phyloP scores from a whole-genome alignment of 2,329 filamentous ascomycete genomes.

The Phyllosticta citribraziliensis region DNA sequence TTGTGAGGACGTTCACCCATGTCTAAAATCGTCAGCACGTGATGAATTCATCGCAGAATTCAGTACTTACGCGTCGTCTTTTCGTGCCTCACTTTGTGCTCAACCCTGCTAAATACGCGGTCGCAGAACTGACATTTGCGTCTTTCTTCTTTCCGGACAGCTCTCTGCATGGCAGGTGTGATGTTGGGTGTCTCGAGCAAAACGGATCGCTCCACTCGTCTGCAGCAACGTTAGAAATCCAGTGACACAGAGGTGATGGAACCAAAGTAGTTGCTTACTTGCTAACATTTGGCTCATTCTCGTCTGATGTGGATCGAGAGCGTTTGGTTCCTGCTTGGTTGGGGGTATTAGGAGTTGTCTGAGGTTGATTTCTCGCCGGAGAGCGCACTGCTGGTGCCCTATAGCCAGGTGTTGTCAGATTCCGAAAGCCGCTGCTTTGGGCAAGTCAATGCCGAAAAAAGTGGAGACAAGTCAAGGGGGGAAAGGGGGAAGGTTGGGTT shows the following conservation, averaged over 20 bases:
- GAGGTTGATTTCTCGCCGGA: background rate
- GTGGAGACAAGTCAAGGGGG: background rate
- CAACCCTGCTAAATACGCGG: slow-evolving; percentile 6
- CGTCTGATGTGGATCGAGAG: background rate
- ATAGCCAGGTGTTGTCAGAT: background rate
- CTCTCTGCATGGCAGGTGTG: background rate
- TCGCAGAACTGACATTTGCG: slow-evolving; percentile 5
- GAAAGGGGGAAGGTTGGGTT: background rate
- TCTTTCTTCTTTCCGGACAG: background rate
- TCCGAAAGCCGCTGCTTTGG: background rate
- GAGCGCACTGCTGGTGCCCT: background rate
- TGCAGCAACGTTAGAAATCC: background rate
- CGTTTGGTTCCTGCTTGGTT: background rate
- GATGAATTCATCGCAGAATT: background rate
- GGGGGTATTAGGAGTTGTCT: background rate
- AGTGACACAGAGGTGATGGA: background rate
- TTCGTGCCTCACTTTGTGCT: slow-evolving; percentile 5
- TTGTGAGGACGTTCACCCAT: slow-evolving; percentile 7
- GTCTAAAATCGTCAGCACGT: background rate
- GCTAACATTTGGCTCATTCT: background rate
- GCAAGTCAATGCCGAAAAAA: too few species aligned
- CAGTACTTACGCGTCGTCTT: slow-evolving; percentile 7
- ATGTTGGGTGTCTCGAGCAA: background rate
- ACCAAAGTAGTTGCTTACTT: background rate
- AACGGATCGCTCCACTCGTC: background rate